phyloP scores from a whole-genome alignment of 495 filamentous ascomycete species.

The Penicillium psychrofluorescens region DNA sequence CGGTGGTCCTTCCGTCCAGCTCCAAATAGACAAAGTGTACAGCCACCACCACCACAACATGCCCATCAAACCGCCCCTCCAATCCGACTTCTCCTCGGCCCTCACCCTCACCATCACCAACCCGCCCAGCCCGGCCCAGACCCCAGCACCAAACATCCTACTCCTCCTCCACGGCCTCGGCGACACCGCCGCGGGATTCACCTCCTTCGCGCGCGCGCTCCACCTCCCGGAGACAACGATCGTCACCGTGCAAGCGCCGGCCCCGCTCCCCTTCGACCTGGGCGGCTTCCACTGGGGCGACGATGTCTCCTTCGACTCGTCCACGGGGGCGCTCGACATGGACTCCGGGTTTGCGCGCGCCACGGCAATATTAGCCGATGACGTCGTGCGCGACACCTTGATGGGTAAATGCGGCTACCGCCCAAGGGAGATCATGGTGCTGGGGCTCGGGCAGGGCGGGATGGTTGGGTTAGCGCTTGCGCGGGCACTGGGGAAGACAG shows the following conservation, averaged over 20 bases:
- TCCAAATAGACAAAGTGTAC: background rate
- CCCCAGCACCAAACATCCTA: constrained; percentile 60
- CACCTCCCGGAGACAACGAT: constrained; percentile 71
- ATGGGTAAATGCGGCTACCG: constrained; percentile 65
- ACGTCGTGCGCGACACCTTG: constrained; percentile 55
- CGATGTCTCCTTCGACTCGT: constrained; percentile 62
- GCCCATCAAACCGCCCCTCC: constrained; percentile 28
- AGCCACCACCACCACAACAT: constrained; percentile 16
- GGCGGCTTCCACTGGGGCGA: constrained; percentile 91
- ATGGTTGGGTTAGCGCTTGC: constrained; percentile 63
- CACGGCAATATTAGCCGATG: constrained; percentile 39
- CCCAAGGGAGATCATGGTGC: constrained; percentile 60
- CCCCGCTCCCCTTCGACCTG: constrained; percentile 65
- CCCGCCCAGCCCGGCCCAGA: constrained; percentile 23
- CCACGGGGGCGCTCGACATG: constrained; percentile 60
- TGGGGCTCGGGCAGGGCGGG: constrained; percentile 86
- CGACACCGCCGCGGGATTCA: constrained; percentile 64
- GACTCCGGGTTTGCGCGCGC: constrained; percentile 69
- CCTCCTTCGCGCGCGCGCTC: constrained; percentile 63
- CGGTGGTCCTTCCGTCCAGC: too few species aligned
- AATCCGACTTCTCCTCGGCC: constrained; percentile 45
- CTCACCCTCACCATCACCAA: constrained; percentile 39
- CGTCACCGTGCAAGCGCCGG: constrained; percentile 67
- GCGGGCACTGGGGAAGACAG: constrained; percentile 17
- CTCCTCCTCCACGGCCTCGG: constrained; percentile 88